Evolutionary conservation across 2,329 filamentous ascomycete species (phyloP), one percentile per base, ranked within the genome.

Genomic region (Teratosphaeria viscida): DNA sequence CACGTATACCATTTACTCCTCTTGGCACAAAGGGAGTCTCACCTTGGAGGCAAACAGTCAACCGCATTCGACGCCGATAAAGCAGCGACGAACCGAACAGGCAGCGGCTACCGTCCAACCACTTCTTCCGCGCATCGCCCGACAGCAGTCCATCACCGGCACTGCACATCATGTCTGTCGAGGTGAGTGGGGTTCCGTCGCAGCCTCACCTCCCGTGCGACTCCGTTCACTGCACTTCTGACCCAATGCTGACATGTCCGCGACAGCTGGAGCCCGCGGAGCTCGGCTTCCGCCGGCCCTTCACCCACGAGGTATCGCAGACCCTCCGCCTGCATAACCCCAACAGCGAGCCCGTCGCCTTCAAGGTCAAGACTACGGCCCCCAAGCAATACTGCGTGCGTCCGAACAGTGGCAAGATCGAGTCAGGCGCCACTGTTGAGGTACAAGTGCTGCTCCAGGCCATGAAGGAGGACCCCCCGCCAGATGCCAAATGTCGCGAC

Each of bases 361-460:
- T 87, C 77, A 87, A 87, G 77, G 94, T 99, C 76, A 99, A 99
- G 85, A 99, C 94, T 55, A 99, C 94, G 64, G 94, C 94, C 56
- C 94, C 94, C 37, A 97, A 97, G 79, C 94, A 97, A 81, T 99
- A 99, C 79, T 97, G 94, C 75, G 92, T 97, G 61, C 87, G 94
- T 70, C 92, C 94, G 60, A 97, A 99, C 80, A 96, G 92, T 57
- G 94, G 94, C 70, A 89, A 92, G 74, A 94, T 99, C 74, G 92
- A 96, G 73, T 86, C 92, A 47, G 90, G 91, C 67, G 84, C 88
- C 74, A 83, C 89, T 74, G 92, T 99, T 66, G 91, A 96, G 75
- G 92, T 99, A 65, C 87, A 92, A 95, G 94, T 99, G 60, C 86
- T 97, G 43, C 85, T 99, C 52, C 94, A 99, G 78, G 91, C 92